Percentiles rank a stretch among this genome's conserved stretches.
Evolutionary conservation across 306 rosid genomes (phyloP).

Genomic region (Rosa chinensis): DNA sequence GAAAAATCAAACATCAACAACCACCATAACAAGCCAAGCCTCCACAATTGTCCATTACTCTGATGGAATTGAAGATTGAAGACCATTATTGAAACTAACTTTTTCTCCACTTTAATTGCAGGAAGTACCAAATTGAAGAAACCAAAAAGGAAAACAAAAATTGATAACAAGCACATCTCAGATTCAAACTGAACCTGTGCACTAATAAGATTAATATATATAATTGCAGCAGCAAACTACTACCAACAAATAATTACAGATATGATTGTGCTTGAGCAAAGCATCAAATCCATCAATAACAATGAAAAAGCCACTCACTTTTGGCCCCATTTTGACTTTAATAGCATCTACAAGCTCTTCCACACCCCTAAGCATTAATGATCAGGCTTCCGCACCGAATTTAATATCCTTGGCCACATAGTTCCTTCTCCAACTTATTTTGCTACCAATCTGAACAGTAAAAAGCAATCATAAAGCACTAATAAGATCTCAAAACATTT

Average conservation of each 20-base stretch:
- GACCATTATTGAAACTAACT: neutral
- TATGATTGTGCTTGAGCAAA: neutral
- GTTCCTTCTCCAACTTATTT: conserved; percentile 39
- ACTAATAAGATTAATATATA: neutral
- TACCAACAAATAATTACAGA: neutral
- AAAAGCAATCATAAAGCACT: too few relatives aligned
- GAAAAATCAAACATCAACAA: conserved; percentile 7
- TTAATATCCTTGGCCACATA: conserved; percentile 50
- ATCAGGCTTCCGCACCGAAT: conserved; percentile 53
- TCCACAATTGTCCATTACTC: neutral
- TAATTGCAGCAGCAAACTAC: neutral
- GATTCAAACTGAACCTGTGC: neutral
- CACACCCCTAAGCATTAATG: conserved; percentile 52
- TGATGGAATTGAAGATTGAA: neutral
- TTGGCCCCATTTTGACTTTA: conserved; percentile 53
- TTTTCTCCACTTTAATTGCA: neutral
- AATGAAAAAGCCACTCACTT: conserved; percentile 27
- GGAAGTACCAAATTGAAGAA: neutral
- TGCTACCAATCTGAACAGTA: conserved; percentile 32
- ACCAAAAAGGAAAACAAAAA: neutral
- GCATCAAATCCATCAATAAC: neutral
- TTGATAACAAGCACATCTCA: conserved; percentile 4
- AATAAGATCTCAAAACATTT: too few relatives aligned
- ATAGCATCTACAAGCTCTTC: conserved; percentile 58
- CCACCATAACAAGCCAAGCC: neutral